Evolutionary conservation across 768 basidiomycete genomes (phyloP).

Genomic region (Xanthoconium stramineum): DNA sequence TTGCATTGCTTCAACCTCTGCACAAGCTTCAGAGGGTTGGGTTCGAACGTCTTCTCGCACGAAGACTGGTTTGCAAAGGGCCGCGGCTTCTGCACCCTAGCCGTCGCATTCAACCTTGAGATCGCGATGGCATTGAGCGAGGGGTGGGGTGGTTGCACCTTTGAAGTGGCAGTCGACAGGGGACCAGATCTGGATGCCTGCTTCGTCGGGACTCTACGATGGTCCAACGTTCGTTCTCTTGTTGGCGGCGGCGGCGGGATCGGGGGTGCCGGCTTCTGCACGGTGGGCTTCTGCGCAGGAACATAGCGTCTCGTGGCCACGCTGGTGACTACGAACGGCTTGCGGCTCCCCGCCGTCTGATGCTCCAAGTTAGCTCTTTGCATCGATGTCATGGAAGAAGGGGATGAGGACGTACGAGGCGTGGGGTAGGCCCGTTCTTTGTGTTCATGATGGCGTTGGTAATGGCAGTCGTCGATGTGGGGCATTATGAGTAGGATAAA

Average conservation of each 20-base stretch:
- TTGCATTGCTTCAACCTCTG: too few species aligned
- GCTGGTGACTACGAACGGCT: slow-evolving; percentile 11
- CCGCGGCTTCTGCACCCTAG: background rate
- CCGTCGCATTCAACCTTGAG: background rate
- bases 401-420: background rate
- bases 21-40: too few species aligned
- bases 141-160: background rate
- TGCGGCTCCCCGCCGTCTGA: background rate
- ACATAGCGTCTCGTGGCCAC: background rate
- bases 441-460: background rate
- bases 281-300: background rate
- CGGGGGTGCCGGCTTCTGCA: background rate
- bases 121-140: background rate
- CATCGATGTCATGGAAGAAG: background rate
- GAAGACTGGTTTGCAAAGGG: background rate
- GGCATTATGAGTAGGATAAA: background rate
- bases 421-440: background rate
- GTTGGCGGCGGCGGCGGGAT: too few species aligned
- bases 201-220: background rate
- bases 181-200: background rate
- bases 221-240: background rate
- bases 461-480: background rate
- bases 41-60: too few species aligned
- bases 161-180: background rate
- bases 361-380: background rate